Evolutionary conservation across 805 yeast genomes (phyloP), one percentile per base, ranked within the genome.

Genomic region (Phaffomyces thermotolerans): DNA sequence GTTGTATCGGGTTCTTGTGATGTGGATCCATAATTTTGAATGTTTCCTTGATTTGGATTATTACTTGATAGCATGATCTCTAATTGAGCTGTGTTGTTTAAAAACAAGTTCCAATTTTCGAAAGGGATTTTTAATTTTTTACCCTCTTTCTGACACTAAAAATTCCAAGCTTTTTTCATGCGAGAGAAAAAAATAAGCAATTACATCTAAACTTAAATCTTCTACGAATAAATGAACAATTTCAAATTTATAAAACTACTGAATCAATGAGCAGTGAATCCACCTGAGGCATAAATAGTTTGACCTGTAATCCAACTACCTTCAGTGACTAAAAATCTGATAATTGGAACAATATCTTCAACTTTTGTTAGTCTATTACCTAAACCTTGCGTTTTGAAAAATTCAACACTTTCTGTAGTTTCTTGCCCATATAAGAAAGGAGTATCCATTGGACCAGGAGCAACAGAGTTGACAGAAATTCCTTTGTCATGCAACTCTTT

Each of bases 261-360:
- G 8, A 15, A 14, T n/a, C 49, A 75, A 52, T 74, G 81, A 39
- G 85, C 82, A 46, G 83, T 77, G 62, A 78, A 78, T 6, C 84
- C 85, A 50, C 84, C 84, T 39, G 72, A 69, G 40, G 81, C 80
- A 51, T 68, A 80, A 43, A 80, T 65, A 50, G 83, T 79, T 62
- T 81, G 88, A 41, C 87, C 87, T 39, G 78, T 78, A 58, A 80
- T 73, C 85, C 86, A 81, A 53, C 68, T 69, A 46, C 86, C 86
- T 49, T 78, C 82, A 41, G 80, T 72, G 31, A 69, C 81, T 58
- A 80, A 66, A 59, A 80, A 78, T 49, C 73, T 63, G 45, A 80
- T 58, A 42, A 78, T 75, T 48, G 87, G 87, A 43, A 75, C 83
- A 56, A 81, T 79, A 53, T 81, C 87, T 36, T 63, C 63, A 43